A percentile compares a stretch with the other conserved stretches of the same genome.
Conservation (phyloP, 805 yeast genomes). For the Yamadazyma sp. region DNA sequence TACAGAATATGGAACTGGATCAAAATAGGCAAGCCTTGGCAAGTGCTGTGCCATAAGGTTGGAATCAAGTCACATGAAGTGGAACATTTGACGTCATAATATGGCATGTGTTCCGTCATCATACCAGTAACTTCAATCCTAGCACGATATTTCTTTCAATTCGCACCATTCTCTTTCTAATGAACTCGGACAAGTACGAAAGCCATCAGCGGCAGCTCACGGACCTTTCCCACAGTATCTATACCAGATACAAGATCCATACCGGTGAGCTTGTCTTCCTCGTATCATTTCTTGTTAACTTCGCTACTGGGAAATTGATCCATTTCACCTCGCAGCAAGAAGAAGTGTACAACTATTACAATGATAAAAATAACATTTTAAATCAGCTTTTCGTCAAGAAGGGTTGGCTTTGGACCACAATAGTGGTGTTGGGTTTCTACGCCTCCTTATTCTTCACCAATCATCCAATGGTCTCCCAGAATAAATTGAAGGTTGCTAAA, state of each 20-base stretch:
- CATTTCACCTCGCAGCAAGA: slow-evolving; percentile 45
- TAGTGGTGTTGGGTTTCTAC: slow-evolving; percentile 28
- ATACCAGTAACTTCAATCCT: too few species aligned
- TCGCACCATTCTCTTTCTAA: slow-evolving; percentile 3
- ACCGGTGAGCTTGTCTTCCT: slow-evolving; percentile 28
- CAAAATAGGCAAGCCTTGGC: too few species aligned
- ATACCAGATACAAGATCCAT: slow-evolving; percentile 15
- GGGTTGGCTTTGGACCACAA: slow-evolving; percentile 90
- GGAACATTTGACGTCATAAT: too few species aligned
- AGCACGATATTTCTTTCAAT: too few species aligned
- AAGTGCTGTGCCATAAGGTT: too few species aligned
- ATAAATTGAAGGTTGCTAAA: slow-evolving; percentile 10
- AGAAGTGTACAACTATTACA: slow-evolving; percentile 49
- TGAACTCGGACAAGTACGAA: slow-evolving; percentile 16
- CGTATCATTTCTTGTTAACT: slow-evolving; percentile 38
- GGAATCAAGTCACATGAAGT: too few species aligned
- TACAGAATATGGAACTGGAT: too few species aligned
- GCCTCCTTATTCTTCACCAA: slow-evolving; percentile 13
- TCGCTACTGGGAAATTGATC: slow-evolving; percentile 53
- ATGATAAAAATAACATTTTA: slow-evolving; percentile 65
- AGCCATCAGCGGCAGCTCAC: slow-evolving; percentile 8
- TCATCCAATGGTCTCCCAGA: slow-evolving; percentile 12
- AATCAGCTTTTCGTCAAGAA: slow-evolving; percentile 77
- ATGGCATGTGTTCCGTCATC: too few species aligned
- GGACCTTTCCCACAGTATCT: not conserved